Conservation (phyloP, 2,329 filamentous ascomycete species). For the Sordariomycetes sp. region DNA sequence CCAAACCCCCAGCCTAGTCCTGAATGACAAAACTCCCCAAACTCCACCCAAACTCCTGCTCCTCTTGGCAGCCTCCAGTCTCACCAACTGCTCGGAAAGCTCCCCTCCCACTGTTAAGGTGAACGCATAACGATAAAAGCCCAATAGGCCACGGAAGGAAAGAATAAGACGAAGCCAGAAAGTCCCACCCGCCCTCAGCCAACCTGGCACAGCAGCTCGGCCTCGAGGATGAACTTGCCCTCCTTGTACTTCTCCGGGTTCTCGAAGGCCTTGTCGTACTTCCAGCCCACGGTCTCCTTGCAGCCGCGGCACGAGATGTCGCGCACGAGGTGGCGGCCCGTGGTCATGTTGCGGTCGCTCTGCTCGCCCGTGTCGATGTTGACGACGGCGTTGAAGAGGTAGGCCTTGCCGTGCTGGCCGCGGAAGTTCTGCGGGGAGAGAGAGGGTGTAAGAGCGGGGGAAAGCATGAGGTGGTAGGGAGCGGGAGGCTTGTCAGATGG, state of each 20-base stretch:
- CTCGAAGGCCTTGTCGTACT: slow-evolving; percentile 97
- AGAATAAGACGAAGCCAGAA: neutral
- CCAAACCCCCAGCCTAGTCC: neutral
- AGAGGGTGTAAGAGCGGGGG: neutral
- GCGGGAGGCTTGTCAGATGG: neutral
- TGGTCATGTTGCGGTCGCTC: slow-evolving; percentile 97
- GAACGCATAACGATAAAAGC: neutral
- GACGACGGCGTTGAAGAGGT: slow-evolving; percentile 89
- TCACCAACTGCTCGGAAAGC: neutral
- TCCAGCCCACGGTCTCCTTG: slow-evolving; percentile 91
- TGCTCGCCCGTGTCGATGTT: slow-evolving; percentile 77
- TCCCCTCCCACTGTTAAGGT: neutral
- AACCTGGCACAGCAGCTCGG: slow-evolving; percentile 77
- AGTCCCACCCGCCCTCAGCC: slow-evolving; percentile 29
- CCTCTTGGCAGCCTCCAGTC: neutral
- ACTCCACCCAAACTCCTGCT: neutral
- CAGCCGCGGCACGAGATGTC: slow-evolving; percentile 90
- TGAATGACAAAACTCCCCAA: neutral
- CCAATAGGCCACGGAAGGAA: neutral
- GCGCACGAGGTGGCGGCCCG: slow-evolving; percentile 84
- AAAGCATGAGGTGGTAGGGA: neutral
- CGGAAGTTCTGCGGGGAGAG: slow-evolving; percentile 81
- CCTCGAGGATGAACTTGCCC: slow-evolving; percentile 94
- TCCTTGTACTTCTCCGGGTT: slow-evolving; percentile 94
- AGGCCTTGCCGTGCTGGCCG: slow-evolving; percentile 95